Evolutionary conservation across 495 filamentous ascomycete species (phyloP).

Genomic region (Penicillium angulare): DNA sequence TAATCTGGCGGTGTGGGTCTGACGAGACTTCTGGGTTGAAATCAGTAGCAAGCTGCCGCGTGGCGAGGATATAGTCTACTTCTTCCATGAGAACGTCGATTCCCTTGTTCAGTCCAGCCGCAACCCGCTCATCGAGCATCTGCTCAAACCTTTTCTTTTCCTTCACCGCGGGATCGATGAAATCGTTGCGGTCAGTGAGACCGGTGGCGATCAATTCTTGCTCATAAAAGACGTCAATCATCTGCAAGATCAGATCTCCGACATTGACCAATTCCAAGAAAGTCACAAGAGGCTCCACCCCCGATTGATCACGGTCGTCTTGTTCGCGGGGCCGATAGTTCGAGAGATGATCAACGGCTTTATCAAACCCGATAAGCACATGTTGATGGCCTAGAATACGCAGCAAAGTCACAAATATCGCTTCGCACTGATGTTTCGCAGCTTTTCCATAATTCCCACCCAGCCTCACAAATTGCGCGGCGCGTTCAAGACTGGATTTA

Average conservation of each 20-base stretch:
- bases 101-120: constrained; percentile 92
- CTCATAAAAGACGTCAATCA: constrained; percentile 99
- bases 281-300: constrained; percentile 88
- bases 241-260: constrained; percentile 96
- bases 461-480: constrained; percentile 74
- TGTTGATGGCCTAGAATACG: constrained; percentile 83
- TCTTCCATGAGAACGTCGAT: constrained; percentile 99
- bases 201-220: constrained; percentile 82
- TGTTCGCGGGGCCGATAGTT: constrained; percentile 89
- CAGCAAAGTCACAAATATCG: constrained; percentile 81
- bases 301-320: constrained; percentile 63
- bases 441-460: constrained; percentile 77
- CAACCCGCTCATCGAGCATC: constrained; percentile 96
- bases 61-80: constrained; percentile 92
- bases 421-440: constrained; percentile 85
- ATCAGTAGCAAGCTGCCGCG: constrained; percentile 79
- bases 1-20: constrained; percentile 42
- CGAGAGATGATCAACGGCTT: constrained; percentile 86
- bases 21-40: constrained; percentile 74
- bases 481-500: constrained; percentile 86
- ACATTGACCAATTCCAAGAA: constrained; percentile 98
- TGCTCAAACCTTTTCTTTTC: constrained; percentile 99
- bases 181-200: constrained; percentile 90
- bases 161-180: constrained; percentile 83
- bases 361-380: constrained; percentile 86